Percentiles rank a stretch among this genome's conserved stretches.
Conservation (phyloP, 352 stramenopile species). For the Vaucheria bursata region DNA sequence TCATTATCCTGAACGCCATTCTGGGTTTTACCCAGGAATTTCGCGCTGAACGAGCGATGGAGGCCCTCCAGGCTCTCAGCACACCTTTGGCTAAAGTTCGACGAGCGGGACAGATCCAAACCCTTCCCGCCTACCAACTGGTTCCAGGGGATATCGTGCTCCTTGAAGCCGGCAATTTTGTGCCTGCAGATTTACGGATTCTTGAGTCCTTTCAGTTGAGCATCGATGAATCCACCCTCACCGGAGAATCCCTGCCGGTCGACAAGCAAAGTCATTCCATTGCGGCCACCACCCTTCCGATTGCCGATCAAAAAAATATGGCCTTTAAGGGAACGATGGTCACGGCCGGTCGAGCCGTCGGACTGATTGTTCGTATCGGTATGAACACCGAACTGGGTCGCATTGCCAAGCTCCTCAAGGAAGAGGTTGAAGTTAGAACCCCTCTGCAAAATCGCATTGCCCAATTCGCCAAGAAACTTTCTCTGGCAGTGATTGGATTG, state of each 20-base stretch:
- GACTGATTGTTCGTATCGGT: neutral
- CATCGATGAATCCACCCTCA: constrained; percentile 87
- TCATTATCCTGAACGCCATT: neutral
- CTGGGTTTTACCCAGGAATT: neutral
- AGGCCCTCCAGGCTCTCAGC: neutral
- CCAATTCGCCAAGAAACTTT: neutral
- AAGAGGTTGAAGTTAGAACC: neutral
- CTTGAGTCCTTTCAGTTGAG: constrained; percentile 80
- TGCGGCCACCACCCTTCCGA: constrained; percentile 24
- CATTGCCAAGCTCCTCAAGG: neutral
- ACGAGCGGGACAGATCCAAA: constrained; percentile 21
- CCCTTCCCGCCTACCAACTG: constrained; percentile 29
- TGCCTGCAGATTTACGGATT: constrained; percentile 83
- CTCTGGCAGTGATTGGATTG: neutral
- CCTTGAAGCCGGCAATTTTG: constrained; percentile 78
- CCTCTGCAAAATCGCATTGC: neutral
- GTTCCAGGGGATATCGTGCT: constrained; percentile 67
- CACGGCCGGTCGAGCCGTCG: neutral
- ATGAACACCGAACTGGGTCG: neutral
- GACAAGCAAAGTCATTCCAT: constrained; percentile 39
- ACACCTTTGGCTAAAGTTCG: constrained; percentile 5
- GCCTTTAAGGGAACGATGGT: neutral
- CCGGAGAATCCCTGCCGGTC: constrained; percentile 76
- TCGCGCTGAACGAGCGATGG: neutral
- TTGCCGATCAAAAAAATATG: neutral